Conservation (phyloP, 495 filamentous ascomycete genomes). For the Elaphomyces granulatus region DNA sequence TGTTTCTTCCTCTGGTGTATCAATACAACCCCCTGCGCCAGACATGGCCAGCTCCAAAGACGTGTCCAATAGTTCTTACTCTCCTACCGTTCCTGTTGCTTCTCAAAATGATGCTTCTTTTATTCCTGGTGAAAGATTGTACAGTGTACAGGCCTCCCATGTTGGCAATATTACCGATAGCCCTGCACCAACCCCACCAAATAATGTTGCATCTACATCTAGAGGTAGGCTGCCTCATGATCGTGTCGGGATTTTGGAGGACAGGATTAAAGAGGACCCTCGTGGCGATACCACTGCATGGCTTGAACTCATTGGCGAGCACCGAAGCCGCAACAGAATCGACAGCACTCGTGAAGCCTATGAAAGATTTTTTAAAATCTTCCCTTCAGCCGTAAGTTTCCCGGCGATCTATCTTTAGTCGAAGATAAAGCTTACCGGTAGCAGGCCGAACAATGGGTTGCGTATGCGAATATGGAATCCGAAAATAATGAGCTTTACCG, state of each 20-base stretch:
- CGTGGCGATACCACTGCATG: conserved; percentile 83
- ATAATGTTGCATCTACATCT: conserved; percentile 21
- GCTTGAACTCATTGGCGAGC: conserved; percentile 72
- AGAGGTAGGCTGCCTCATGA: conserved; percentile 58
- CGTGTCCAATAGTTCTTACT: conserved; percentile 38
- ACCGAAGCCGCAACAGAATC: conserved; percentile 64
- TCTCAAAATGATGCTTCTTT: conserved; percentile 33
- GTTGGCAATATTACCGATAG: conserved; percentile 25
- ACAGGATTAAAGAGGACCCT: conserved; percentile 79
- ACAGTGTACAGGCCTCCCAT: conserved; percentile 26
- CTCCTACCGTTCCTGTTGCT: conserved; percentile 28
- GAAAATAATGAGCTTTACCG: conserved; percentile 60
- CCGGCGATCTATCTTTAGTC: background rate
- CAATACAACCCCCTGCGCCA: conserved; percentile 39
- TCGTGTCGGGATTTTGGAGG: conserved; percentile 70
- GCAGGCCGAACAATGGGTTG: conserved; percentile 80
- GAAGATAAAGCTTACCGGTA: conserved; percentile 6
- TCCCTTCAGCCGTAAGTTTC: conserved; percentile 71
- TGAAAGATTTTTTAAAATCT: conserved; percentile 72
- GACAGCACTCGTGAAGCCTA: conserved; percentile 70
- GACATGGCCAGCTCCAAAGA: conserved; percentile 37
- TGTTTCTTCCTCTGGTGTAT: conserved; percentile 44
- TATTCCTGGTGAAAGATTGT: conserved; percentile 29
- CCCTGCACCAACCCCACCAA: conserved; percentile 26
- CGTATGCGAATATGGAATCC: conserved; percentile 76